Conservation (phyloP, 2,329 filamentous ascomycete species). For the Claviceps arundinis region DNA sequence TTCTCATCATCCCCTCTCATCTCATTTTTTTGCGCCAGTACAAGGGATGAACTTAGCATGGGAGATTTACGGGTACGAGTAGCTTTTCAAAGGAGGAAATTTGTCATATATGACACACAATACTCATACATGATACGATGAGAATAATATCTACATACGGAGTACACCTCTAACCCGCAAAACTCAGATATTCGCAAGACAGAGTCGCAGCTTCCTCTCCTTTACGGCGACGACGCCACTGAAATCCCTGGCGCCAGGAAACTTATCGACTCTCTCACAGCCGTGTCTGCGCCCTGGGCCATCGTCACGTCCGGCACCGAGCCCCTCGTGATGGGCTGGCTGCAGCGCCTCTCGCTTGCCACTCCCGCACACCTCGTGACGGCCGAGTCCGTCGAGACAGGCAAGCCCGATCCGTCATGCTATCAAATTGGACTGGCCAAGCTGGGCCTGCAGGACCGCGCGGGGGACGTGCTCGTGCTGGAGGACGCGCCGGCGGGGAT, state of each 20-base stretch:
- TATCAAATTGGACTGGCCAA: slow-evolving; percentile 55
- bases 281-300: slow-evolving; percentile 58
- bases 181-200: slow-evolving; percentile 59
- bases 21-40: too few relatives aligned
- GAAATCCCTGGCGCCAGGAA: slow-evolving; percentile 75
- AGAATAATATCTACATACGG: too few relatives aligned
- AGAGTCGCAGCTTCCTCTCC: slow-evolving; percentile 64
- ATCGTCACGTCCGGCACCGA: slow-evolving; percentile 68
- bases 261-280: slow-evolving; percentile 54
- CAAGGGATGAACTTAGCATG: too few relatives aligned
- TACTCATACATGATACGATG: too few relatives aligned
- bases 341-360: slow-evolving; percentile 51
- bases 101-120: too few relatives aligned
- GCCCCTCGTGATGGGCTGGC: slow-evolving; percentile 59
- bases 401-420: slow-evolving; percentile 67
- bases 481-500: slow-evolving; percentile 87
- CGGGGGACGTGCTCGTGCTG: slow-evolving; percentile 54
- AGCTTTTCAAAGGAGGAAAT: too few relatives aligned
- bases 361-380: slow-evolving; percentile 54
- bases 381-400: slow-evolving; percentile 60
- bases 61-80: too few relatives aligned
- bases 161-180: too few relatives aligned
- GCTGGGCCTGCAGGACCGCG: slow-evolving; percentile 37
- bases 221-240: slow-evolving; percentile 63
- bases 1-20: too few relatives aligned